phyloP scores from a whole-genome alignment of 1,139 yeast genomes.

The Williopsis jadinii region DNA sequence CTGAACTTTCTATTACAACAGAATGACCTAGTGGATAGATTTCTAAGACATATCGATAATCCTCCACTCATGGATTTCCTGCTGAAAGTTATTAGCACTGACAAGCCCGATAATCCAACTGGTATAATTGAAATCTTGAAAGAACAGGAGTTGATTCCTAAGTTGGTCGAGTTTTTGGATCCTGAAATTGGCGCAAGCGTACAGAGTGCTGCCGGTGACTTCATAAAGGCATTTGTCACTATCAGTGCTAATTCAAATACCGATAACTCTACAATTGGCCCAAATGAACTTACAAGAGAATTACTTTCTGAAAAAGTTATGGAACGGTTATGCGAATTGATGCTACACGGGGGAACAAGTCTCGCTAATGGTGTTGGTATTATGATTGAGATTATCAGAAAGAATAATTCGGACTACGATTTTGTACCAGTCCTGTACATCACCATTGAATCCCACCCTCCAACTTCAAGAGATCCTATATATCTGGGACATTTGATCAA shows the following conservation, averaged over 20 bases:
- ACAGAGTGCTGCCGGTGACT: constrained; percentile 94
- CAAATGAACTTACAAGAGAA: constrained; percentile 89
- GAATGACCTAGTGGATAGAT: constrained; percentile 45
- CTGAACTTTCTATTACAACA: constrained; percentile 47
- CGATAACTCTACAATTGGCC: constrained; percentile 86
- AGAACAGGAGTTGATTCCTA: constrained; percentile 44
- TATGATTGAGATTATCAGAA: constrained; percentile 88
- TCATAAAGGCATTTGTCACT: constrained; percentile 86
- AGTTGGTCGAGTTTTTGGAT: constrained; percentile 44
- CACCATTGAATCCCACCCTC: constrained; percentile 88
- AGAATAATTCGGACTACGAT: constrained; percentile 94
- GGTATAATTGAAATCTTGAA: constrained; percentile 50
- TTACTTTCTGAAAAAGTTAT: constrained; percentile 72
- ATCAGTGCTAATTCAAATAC: constrained; percentile 86
- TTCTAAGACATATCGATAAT: constrained; percentile 48
- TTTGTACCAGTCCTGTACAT: constrained; percentile 81
- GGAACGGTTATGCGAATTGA: constrained; percentile 59
- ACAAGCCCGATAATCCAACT: constrained; percentile 57
- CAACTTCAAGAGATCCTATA: constrained; percentile 90
- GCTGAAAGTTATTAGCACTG: constrained; percentile 55
- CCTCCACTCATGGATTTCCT: constrained; percentile 75
- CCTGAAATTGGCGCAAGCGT: constrained; percentile 52
- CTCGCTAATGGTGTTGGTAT: constrained; percentile 95
- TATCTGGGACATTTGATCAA: constrained; percentile 82
- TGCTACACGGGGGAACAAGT: constrained; percentile 90